Conservation (phyloP, 1,284 basidiomycete species). For the Apiotrichum gamsii region DNA sequence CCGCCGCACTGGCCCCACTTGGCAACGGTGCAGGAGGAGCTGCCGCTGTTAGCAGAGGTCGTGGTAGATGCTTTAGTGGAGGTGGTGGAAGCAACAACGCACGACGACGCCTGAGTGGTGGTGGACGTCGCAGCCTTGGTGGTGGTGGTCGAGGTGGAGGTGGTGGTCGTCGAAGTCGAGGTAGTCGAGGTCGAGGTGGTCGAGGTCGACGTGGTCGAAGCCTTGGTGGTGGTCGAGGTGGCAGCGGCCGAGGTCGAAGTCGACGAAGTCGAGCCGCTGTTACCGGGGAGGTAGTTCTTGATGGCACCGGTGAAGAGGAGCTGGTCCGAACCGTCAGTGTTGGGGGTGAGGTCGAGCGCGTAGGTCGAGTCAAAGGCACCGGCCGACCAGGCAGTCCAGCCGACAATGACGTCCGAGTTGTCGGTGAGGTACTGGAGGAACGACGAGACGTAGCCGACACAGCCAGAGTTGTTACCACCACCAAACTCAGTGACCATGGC, state of each 20-base stretch:
- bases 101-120: not conserved
- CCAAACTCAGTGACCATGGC: slow-evolving; percentile 58
- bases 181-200: slow-evolving; percentile 1
- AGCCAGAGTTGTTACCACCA: slow-evolving; percentile 50
- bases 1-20: slow-evolving; percentile 2
- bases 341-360: slow-evolving; percentile 28
- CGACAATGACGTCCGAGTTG: slow-evolving; percentile 50
- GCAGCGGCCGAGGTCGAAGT: not conserved
- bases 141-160: not conserved
- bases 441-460: slow-evolving; percentile 36
- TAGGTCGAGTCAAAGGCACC: slow-evolving; percentile 33
- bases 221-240: not conserved
- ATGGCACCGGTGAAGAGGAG: slow-evolving; percentile 28
- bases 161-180: not conserved
- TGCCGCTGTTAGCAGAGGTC: not conserved
- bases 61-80: not conserved
- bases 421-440: slow-evolving; percentile 53
- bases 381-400: slow-evolving; percentile 54
- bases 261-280: not conserved
- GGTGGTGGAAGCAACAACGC: not conserved
- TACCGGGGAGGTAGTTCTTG: slow-evolving; percentile 32
- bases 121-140: not conserved
- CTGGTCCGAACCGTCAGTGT: slow-evolving; percentile 25
- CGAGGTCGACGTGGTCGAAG: slow-evolving; percentile 2
- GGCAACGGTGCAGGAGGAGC: not conserved